A percentile compares a stretch with the other conserved stretches of the same genome.
Conservation (phyloP, 2,329 filamentous ascomycete genomes). For the Sclerotinia borealis region DNA sequence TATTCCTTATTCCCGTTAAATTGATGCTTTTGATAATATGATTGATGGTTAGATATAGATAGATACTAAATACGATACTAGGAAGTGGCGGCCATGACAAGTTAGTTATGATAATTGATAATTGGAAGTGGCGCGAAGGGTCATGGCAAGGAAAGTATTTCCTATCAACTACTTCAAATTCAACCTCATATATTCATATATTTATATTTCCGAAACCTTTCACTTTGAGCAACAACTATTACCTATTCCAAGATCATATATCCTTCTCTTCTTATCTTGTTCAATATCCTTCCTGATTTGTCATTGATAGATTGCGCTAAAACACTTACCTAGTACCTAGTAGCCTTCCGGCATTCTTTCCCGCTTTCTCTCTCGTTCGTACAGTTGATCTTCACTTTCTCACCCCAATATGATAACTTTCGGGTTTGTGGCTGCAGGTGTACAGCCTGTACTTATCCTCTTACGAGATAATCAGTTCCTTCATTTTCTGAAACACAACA, state of each 20-base stretch:
- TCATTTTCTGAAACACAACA: background rate
- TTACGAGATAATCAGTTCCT: too few species aligned
- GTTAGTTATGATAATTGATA: too few species aligned
- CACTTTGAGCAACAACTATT: background rate
- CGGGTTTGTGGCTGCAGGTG: background rate
- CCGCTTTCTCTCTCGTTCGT: background rate
- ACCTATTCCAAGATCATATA: background rate
- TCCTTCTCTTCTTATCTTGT: too few species aligned
- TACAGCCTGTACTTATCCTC: too few species aligned
- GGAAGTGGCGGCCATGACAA: too few species aligned
- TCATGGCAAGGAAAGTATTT: too few species aligned
- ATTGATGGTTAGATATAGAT: too few species aligned
- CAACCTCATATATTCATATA: background rate
- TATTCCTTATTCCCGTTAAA: background rate
- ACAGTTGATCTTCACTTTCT: background rate
- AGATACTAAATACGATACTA: too few species aligned
- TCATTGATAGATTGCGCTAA: background rate
- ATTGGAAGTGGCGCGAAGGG: too few species aligned
- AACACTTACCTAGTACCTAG: background rate
- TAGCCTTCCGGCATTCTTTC: background rate
- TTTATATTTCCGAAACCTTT: too few species aligned
- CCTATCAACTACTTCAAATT: too few species aligned
- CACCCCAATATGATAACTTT: background rate
- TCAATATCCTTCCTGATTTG: background rate
- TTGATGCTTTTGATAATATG: background rate